Evolutionary conservation across 306 rosid genomes (phyloP).

Genomic region (Cyamopsis tetragonoloba): DNA sequence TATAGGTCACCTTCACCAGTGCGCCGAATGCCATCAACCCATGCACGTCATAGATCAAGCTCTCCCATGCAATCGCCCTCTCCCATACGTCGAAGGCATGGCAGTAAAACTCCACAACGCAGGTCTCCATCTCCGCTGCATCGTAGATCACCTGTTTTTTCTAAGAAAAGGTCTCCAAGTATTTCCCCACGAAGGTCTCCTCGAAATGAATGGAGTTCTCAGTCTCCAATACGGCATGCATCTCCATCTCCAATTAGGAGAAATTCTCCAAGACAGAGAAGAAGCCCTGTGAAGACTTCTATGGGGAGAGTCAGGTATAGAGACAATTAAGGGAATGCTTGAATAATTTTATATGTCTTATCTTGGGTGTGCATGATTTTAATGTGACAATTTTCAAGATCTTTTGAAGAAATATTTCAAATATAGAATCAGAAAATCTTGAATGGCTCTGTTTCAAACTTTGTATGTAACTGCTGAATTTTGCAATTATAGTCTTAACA

Average conservation of each 20-base stretch:
- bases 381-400: not conserved
- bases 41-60: slow-evolving; percentile 29
- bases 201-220: slow-evolving; percentile 44
- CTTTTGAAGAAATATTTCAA: not conserved
- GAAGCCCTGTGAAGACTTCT: slow-evolving; percentile 45
- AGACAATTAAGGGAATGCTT: not conserved
- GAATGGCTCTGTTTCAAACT: not conserved
- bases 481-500: not conserved
- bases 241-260: slow-evolving; percentile 48
- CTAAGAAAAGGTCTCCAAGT: slow-evolving; percentile 34
- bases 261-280: slow-evolving; percentile 34
- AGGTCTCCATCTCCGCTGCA: slow-evolving; percentile 46
- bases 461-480: not conserved
- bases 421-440: not conserved
- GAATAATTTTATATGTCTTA: not conserved
- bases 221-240: slow-evolving; percentile 38
- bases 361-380: slow-evolving; percentile 5
- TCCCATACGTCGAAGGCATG: slow-evolving; percentile 32
- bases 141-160: slow-evolving; percentile 41
- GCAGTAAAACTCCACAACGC: slow-evolving; percentile 43
- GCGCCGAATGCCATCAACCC: slow-evolving; percentile 29
- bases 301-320: slow-evolving; percentile 54
- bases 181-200: slow-evolving; percentile 45
- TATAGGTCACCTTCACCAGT: slow-evolving; percentile 41
- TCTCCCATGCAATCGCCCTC: slow-evolving; percentile 41